Evolutionary conservation across 345 rosid species (phyloP).

Genomic region (Camelina laxa): DNA sequence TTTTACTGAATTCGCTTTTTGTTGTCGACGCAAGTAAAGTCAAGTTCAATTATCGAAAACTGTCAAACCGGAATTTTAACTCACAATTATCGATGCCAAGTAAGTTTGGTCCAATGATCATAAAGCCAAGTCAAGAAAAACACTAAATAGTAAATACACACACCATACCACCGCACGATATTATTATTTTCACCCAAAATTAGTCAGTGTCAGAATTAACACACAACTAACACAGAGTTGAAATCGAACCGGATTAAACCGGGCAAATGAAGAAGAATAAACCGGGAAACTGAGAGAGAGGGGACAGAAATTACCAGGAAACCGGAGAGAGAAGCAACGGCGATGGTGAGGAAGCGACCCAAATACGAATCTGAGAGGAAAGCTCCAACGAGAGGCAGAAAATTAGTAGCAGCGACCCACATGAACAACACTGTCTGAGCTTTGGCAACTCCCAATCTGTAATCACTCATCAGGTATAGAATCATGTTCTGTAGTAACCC

Average conservation of each 20-base stretch:
- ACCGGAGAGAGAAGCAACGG: constrained; percentile 62
- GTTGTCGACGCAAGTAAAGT: constrained; percentile 26
- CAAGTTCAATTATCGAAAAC: constrained; percentile 1
- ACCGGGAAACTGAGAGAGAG: background rate
- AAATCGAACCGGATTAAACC: constrained; percentile 20
- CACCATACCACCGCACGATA: background rate
- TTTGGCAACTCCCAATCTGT: constrained; percentile 56
- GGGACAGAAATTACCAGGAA: constrained; percentile 52
- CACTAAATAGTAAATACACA: too few species aligned
- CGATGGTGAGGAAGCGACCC: constrained; percentile 78
- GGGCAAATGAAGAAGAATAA: background rate
- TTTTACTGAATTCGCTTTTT: constrained; percentile 17
- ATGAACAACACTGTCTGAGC: constrained; percentile 63
- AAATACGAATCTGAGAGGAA: constrained; percentile 72
- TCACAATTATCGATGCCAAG: background rate
- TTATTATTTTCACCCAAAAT: constrained; percentile 13
- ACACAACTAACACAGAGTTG: background rate
- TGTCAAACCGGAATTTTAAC: background rate
- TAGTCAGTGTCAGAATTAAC: background rate
- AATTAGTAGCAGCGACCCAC: constrained; percentile 76
- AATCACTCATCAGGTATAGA: constrained; percentile 63
- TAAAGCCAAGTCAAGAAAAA: constrained; percentile 1
- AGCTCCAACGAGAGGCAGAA: constrained; percentile 71
- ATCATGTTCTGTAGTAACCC: constrained; percentile 75
- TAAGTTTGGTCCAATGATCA: background rate